Conservation (phyloP, 441 rosid genomes). For the Raphanus hybrid region DNA sequence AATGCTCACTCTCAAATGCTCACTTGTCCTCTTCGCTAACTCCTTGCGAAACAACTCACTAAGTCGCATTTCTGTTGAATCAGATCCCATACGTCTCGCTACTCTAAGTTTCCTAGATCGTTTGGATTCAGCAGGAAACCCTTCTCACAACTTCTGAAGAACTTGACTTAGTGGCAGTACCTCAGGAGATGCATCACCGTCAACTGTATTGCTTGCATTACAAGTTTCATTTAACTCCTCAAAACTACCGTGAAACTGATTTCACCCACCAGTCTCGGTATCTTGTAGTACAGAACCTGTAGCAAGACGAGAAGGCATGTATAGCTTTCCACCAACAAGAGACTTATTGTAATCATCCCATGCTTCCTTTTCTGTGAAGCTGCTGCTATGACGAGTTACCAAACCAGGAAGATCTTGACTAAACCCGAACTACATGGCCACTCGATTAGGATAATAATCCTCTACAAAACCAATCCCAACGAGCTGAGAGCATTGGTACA, state of each 20-base stretch:
- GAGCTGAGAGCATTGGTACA: conserved; percentile 32
- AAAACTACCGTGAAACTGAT: conserved; percentile 30
- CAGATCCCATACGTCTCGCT: too few relatives aligned
- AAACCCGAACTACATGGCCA: conserved; percentile 65
- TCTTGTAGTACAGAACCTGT: conserved; percentile 44
- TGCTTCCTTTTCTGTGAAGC: conserved; percentile 20
- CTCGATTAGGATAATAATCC: conserved; percentile 64
- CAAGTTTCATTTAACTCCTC: background rate
- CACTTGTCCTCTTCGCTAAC: background rate
- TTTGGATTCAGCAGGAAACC: background rate
- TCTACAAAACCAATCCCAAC: conserved; percentile 50
- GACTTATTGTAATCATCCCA: conserved; percentile 36
- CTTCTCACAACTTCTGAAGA: background rate
- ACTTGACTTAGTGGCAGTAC: too few relatives aligned
- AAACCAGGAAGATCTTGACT: conserved; percentile 62
- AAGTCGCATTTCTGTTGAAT: conserved; percentile 18
- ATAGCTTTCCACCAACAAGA: too few relatives aligned
- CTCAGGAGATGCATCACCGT: too few relatives aligned
- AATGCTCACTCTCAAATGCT: background rate
- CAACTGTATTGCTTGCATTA: background rate
- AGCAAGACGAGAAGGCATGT: conserved; percentile 49
- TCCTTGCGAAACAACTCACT: conserved; percentile 12
- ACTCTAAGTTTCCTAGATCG: background rate
- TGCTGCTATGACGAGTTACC: conserved; percentile 16
- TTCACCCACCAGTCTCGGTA: conserved; percentile 57